Conservation (phyloP, 2,329 filamentous ascomycete species). For the Mycosphaerelloides madeirae region DNA sequence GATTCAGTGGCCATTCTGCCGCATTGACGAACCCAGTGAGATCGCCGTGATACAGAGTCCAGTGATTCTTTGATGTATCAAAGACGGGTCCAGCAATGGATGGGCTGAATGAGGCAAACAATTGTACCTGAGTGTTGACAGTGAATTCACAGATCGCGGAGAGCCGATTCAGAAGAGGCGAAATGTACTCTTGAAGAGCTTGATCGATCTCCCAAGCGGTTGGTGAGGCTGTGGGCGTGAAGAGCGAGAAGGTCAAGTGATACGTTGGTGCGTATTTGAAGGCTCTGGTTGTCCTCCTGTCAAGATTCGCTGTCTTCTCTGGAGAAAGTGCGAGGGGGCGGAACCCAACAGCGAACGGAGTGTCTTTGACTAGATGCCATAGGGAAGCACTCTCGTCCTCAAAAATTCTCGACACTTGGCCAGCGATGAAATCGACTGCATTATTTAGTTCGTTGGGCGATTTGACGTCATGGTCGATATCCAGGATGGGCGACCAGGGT, state of each 20-base stretch:
- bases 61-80: conserved; percentile 52
- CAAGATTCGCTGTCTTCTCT: conserved; percentile 39
- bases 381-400: conserved; percentile 85
- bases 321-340: conserved; percentile 30
- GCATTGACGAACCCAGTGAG: conserved; percentile 94
- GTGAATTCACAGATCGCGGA: conserved; percentile 89
- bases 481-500: conserved; percentile 64
- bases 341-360: conserved; percentile 20
- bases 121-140: conserved; percentile 90
- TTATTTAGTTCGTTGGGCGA: conserved; percentile 60
- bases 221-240: conserved; percentile 71
- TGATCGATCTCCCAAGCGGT: conserved; percentile 88
- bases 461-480: conserved; percentile 70
- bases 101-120: conserved; percentile 70
- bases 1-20: conserved; percentile 93
- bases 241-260: conserved; percentile 91
- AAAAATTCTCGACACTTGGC: conserved; percentile 72
- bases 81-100: conserved; percentile 56
- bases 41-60: conserved; percentile 74
- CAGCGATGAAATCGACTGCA: conserved; percentile 72
- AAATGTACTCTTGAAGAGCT: conserved; percentile 74
- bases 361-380: conserved; percentile 29
- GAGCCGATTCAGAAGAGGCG: conserved; percentile 73
- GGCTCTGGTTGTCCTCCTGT: conserved; percentile 69
- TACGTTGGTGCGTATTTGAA: conserved; percentile 92